Percentiles rank a stretch among this genome's conserved stretches.
Conservation (phyloP, 2,329 filamentous ascomycete genomes). For the Thelonectria blattea region DNA sequence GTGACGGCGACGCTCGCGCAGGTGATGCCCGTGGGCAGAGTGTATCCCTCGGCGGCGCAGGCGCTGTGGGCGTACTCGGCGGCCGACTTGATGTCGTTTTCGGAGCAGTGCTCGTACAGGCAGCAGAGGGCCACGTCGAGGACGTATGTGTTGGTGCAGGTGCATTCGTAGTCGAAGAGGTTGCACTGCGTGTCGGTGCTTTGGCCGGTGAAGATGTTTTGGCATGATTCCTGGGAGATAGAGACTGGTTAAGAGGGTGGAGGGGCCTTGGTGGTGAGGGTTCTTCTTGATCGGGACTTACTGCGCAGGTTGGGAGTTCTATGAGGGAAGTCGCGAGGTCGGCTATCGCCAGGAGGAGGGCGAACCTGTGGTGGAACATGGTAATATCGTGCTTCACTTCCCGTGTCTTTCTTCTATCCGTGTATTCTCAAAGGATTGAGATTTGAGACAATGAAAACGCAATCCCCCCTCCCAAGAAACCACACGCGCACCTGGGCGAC, state of each 20-base stretch:
- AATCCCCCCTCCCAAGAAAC: neutral
- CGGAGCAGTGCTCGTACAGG: conserved; percentile 12
- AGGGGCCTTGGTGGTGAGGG: no score
- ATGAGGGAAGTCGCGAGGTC: neutral
- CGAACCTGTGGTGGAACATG: conserved; percentile 4
- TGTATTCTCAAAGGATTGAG: neutral
- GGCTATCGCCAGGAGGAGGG: neutral
- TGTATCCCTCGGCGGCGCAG: neutral
- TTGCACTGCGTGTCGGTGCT: conserved; percentile 1
- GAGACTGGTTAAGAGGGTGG: neutral
- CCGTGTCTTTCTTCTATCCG: neutral
- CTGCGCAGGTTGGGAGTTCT: conserved; percentile 9
- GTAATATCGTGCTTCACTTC: neutral
- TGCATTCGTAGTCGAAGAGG: conserved; percentile 13
- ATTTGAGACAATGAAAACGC: neutral
- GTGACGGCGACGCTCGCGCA: neutral
- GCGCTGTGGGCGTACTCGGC: neutral
- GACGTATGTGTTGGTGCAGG: conserved; percentile 6
- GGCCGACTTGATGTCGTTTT: conserved; percentile 3
- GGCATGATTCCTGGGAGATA: neutral
- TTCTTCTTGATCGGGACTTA: neutral
- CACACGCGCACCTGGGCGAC: neutral
- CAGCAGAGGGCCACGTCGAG: conserved; percentile 12
- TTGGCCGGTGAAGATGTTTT: neutral
- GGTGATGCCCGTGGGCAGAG: conserved; percentile 3